A percentile compares a stretch with the other conserved stretches of the same genome.
phyloP scores from a whole-genome alignment of 2,329 filamentous ascomycete species.

The Colletotrichum lini region DNA sequence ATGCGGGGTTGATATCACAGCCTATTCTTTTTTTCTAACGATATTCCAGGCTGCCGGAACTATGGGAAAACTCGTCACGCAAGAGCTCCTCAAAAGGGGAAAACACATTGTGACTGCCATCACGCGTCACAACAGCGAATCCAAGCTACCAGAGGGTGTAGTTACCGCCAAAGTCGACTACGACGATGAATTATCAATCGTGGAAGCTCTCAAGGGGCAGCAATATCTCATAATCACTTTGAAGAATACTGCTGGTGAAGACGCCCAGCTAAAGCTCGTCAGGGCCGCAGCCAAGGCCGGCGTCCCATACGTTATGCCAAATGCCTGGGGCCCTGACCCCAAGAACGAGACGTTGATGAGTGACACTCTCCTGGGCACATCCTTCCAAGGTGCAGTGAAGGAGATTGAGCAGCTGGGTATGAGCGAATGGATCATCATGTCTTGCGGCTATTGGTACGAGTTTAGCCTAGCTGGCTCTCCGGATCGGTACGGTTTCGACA shows the following conservation, averaged over 20 bases:
- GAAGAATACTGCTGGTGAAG: constrained; percentile 54
- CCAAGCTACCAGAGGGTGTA: constrained; percentile 61
- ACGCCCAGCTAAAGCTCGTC: constrained; percentile 61
- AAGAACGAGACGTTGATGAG: constrained; percentile 12
- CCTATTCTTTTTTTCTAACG: background rate
- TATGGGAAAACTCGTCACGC: constrained; percentile 57
- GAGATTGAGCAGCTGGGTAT: constrained; percentile 57
- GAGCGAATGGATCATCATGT: constrained; percentile 52
- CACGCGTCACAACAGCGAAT: constrained; percentile 60
- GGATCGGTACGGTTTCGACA: constrained; percentile 63
- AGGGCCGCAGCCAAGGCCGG: constrained; percentile 65
- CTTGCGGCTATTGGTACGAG: constrained; percentile 68
- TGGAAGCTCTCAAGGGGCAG: constrained; percentile 65
- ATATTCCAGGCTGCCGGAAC: constrained; percentile 55
- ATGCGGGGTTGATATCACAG: no score
- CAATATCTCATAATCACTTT: constrained; percentile 69
- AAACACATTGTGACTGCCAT: constrained; percentile 68
- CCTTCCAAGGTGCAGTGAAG: constrained; percentile 44
- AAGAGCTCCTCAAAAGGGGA: constrained; percentile 61
- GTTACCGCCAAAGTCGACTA: constrained; percentile 60
- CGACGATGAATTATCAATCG: constrained; percentile 57
- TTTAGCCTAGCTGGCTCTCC: constrained; percentile 57
- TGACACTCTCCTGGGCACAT: constrained; percentile 30
- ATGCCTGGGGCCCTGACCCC: constrained; percentile 56
- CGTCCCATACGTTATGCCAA: constrained; percentile 67